These are phyloP conservation scores for Apostasia ramifera DNA, from an alignment of 106 monocot genomes.

Conservation along the genomic window DNA sequence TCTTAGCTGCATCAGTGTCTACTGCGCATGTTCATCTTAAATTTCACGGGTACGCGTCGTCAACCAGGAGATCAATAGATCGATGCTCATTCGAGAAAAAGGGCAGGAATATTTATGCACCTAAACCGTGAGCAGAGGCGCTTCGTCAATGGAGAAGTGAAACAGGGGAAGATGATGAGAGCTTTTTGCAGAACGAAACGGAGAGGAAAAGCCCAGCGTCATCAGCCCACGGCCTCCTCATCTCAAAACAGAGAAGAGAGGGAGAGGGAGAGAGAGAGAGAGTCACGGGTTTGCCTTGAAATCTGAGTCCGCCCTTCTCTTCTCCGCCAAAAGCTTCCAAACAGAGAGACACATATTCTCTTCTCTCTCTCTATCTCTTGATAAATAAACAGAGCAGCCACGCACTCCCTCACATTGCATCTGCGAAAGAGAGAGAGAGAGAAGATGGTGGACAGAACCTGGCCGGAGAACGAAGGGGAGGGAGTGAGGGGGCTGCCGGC, in stretches of 20 bases:
- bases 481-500: slow-evolving; percentile 31
- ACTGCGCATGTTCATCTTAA: too few relatives aligned
- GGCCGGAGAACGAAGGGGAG: background rate
- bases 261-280: background rate
- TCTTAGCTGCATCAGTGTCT: too few relatives aligned
- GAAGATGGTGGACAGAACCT: background rate
- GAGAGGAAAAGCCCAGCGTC: too few relatives aligned
- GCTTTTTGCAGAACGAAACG: too few relatives aligned
- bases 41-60: too few relatives aligned
- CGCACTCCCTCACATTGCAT: slow-evolving; percentile 4
- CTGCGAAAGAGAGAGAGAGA: slow-evolving; percentile 18
- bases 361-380: background rate
- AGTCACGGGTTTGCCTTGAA: slow-evolving; percentile 52
- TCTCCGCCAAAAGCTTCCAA: slow-evolving; percentile 5
- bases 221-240: background rate
- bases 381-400: background rate
- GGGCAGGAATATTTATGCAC: too few relatives aligned
- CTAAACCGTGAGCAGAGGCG: too few relatives aligned
- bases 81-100: too few relatives aligned
- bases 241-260: slow-evolving; percentile 2
- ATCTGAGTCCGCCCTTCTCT: slow-evolving; percentile 21
- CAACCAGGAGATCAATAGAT: too few relatives aligned
- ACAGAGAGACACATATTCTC: slow-evolving; percentile 22
- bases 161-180: too few relatives aligned
- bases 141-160: too few relatives aligned